Percentiles rank a stretch among this genome's conserved stretches.
Conservation (phyloP, 2,329 filamentous ascomycete species). For the Tolypocladium amazonense region DNA sequence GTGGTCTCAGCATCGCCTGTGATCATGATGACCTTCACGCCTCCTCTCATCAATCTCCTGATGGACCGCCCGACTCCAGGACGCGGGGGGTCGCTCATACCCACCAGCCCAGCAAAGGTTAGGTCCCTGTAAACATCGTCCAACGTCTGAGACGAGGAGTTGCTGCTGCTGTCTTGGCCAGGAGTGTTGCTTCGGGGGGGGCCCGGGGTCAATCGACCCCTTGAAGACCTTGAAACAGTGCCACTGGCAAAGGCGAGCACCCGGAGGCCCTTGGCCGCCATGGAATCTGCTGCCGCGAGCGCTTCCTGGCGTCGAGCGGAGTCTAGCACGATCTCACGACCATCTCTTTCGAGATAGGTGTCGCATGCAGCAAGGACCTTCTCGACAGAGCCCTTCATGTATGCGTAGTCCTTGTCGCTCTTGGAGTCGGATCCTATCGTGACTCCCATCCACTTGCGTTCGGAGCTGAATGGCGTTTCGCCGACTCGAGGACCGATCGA, state of each 20-base stretch:
- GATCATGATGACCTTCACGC: constrained; percentile 98
- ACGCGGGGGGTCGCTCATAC: constrained; percentile 93
- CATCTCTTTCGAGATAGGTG: constrained; percentile 78
- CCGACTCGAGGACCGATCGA: constrained; percentile 70
- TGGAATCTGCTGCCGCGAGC: constrained; percentile 66
- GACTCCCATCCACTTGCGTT: constrained; percentile 98
- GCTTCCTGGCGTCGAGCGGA: constrained; percentile 64
- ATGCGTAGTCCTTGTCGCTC: constrained; percentile 67
- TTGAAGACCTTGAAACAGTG: constrained; percentile 38
- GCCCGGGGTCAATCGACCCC: constrained; percentile 26
- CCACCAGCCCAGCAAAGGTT: constrained; percentile 83
- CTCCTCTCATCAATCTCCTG: constrained; percentile 79
- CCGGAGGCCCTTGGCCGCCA: constrained; percentile 82
- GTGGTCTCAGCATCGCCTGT: constrained; percentile 95
- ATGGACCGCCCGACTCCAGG: constrained; percentile 87
- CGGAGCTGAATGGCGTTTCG: constrained; percentile 93
- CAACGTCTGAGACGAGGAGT: constrained; percentile 29
- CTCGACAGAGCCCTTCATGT: constrained; percentile 92
- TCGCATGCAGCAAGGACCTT: constrained; percentile 79
- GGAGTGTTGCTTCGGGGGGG: constrained; percentile 42
- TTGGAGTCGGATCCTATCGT: constrained; percentile 56
- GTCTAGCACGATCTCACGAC: constrained; percentile 78
- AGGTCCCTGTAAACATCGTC: constrained; percentile 76
- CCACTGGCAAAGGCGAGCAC: constrained; percentile 93
- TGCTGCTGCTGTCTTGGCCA: constrained; percentile 25